A percentile compares a stretch with the other conserved stretches of the same genome.
Conservation (phyloP, 179 eudicot genomes). For the Beta lomatogona region DNA sequence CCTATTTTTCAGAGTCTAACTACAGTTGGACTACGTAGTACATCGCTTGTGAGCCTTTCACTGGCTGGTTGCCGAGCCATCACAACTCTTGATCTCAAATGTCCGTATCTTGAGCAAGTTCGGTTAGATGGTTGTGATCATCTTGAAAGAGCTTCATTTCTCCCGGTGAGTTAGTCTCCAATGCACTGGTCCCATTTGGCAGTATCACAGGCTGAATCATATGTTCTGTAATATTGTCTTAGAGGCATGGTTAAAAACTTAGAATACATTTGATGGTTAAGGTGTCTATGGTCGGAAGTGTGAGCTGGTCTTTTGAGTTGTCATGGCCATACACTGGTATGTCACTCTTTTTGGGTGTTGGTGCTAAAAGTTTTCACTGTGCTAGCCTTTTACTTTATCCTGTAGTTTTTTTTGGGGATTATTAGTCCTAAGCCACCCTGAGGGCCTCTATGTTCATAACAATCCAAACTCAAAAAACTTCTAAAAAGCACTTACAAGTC, state of each 20-base stretch:
- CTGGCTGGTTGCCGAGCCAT: constrained; percentile 89
- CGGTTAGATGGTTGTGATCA: constrained; percentile 97
- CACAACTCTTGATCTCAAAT: constrained; percentile 47
- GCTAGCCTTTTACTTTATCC: not conserved
- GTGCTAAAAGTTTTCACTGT: not conserved
- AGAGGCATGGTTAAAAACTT: too few relatives aligned
- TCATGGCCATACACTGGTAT: not conserved
- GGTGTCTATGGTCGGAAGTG: not conserved
- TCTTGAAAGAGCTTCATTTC: constrained; percentile 87
- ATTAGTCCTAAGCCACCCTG: too few relatives aligned
- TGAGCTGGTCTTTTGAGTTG: not conserved
- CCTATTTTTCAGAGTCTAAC: constrained; percentile 68
- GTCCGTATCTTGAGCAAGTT: constrained; percentile 56
- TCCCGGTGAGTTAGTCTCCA: constrained; percentile 59
- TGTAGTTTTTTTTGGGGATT: too few relatives aligned
- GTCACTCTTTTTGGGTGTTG: not conserved
- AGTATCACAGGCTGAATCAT: too few relatives aligned
- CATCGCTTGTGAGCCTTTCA: constrained; percentile 70
- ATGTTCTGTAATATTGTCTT: too few relatives aligned
- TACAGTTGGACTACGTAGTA: constrained; percentile 58
- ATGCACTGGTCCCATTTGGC: constrained; percentile 7
- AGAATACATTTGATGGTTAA: not conserved
- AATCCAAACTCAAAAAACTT: too few relatives aligned
- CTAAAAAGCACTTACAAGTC: too few relatives aligned
- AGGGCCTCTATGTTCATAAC: too few relatives aligned